phyloP scores from a whole-genome alignment of 176 grass and related monocot species.

The Phoenix dactylifera region DNA sequence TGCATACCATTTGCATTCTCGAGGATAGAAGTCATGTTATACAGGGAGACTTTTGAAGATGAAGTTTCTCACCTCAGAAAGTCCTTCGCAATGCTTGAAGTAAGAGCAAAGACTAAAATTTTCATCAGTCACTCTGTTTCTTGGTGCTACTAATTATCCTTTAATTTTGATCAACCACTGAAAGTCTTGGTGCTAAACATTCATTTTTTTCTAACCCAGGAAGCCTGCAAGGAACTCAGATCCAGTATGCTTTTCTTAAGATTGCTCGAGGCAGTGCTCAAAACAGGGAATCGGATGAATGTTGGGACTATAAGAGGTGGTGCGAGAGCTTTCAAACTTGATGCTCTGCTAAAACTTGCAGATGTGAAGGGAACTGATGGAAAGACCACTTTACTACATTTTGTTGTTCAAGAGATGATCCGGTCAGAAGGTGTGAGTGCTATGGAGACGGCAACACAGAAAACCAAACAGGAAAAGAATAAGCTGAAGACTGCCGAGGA shows the following conservation, averaged over 20 bases:
- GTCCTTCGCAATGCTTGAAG: constrained; percentile 72
- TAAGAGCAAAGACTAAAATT: constrained; percentile 2
- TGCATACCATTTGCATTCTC: constrained; percentile 63
- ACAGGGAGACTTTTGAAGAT: constrained; percentile 74
- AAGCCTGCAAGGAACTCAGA: constrained; percentile 84
- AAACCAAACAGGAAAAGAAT: background rate
- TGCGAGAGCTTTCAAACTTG: constrained; percentile 94
- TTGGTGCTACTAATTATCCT: background rate
- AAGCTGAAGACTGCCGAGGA: background rate
- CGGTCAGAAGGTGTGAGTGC: constrained; percentile 30
- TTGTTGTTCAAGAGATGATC: constrained; percentile 85
- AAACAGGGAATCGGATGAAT: constrained; percentile 98
- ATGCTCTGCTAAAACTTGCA: constrained; percentile 82
- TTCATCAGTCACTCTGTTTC: background rate
- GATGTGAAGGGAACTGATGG: constrained; percentile 93
- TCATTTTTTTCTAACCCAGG: constrained; percentile 24
- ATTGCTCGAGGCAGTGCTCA: constrained; percentile 93
- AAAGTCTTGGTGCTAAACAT: too few relatives aligned
- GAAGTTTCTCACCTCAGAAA: constrained; percentile 67
- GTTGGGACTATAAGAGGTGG: constrained; percentile 71
- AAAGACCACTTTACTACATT: constrained; percentile 87
- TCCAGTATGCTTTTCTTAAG: constrained; percentile 87
- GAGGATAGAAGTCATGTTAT: constrained; percentile 72
- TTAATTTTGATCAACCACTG: background rate
- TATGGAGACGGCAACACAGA: background rate